Evolutionary conservation across 2,329 filamentous ascomycete species (phyloP).

Genomic region (Ustulina deusta): DNA sequence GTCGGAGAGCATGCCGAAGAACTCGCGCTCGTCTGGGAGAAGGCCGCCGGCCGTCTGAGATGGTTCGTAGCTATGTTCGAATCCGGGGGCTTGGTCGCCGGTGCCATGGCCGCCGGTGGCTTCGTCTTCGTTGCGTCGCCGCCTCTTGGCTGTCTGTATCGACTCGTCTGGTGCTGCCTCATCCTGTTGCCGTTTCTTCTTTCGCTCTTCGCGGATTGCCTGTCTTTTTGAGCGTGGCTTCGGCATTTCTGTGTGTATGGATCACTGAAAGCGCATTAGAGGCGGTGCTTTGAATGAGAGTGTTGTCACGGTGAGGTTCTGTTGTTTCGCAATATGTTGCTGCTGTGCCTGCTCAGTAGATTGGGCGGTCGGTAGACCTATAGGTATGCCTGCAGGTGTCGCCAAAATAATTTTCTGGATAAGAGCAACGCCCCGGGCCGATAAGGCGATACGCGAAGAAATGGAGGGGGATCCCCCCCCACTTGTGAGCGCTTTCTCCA

Average conservation of each 20-base stretch:
- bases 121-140: constrained; percentile 45
- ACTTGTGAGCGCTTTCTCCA: too few relatives aligned
- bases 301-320: not conserved
- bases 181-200: constrained; percentile 48
- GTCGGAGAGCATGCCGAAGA: constrained; percentile 92
- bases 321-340: constrained; percentile 3
- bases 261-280: not conserved
- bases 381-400: not conserved
- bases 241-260: constrained; percentile 45
- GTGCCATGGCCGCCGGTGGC: constrained; percentile 24
- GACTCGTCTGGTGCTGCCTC: constrained; percentile 36
- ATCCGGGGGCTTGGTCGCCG: constrained; percentile 37
- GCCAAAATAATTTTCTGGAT: constrained; percentile 35
- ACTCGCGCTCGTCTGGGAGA: constrained; percentile 70
- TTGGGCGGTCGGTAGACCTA: too few relatives aligned
- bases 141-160: constrained; percentile 43
- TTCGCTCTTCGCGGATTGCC: constrained; percentile 52
- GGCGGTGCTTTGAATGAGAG: not conserved
- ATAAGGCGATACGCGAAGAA: constrained; percentile 16
- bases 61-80: constrained; percentile 44
- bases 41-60: constrained; percentile 26
- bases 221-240: constrained; percentile 52
- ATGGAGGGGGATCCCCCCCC: not conserved
- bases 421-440: constrained; percentile 8
- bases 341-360: not conserved